Percentiles rank a stretch among this genome's conserved stretches.
Evolutionary conservation across 129 eudicot genomes (phyloP).

Genomic region (Pseudognaphalium luteoalbum): DNA sequence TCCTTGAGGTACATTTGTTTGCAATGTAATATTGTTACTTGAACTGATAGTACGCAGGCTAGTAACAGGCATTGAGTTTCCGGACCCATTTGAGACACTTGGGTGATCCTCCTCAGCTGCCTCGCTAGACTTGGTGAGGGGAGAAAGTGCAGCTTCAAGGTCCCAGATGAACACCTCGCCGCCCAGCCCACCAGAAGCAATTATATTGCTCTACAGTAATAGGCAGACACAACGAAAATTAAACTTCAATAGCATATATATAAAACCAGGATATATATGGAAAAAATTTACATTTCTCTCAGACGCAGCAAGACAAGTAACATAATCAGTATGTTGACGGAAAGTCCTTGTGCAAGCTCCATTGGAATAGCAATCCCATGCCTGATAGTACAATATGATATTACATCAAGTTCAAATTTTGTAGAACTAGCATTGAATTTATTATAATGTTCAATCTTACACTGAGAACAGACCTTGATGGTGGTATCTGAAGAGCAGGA

Average conservation of each 20-base stretch:
- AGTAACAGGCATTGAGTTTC: slow-evolving; percentile 48
- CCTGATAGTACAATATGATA: slow-evolving; percentile 37
- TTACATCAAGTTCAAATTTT: slow-evolving; percentile 17
- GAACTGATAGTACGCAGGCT: slow-evolving; percentile 77
- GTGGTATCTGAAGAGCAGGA: slow-evolving; percentile 98
- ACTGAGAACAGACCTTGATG: slow-evolving; percentile 64
- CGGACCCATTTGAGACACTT: slow-evolving; percentile 59
- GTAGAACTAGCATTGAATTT: background rate
- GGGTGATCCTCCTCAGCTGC: slow-evolving; percentile 69
- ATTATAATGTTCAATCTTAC: slow-evolving; percentile 25
- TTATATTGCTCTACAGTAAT: slow-evolving; percentile 59
- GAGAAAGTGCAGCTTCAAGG: slow-evolving; percentile 91
- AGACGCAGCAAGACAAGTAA: slow-evolving; percentile 90
- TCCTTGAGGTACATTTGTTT: slow-evolving; percentile 69
- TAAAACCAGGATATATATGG: slow-evolving; percentile 4
- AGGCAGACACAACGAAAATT: slow-evolving; percentile 9
- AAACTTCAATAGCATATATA: slow-evolving; percentile 1
- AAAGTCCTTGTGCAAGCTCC: slow-evolving; percentile 86
- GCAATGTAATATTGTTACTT: slow-evolving; percentile 74
- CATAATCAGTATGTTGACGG: slow-evolving; percentile 95
- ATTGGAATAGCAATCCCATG: slow-evolving; percentile 80
- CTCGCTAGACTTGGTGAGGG: slow-evolving; percentile 67
- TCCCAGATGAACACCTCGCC: slow-evolving; percentile 98
- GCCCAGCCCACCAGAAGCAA: slow-evolving; percentile 94
- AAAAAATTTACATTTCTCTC: slow-evolving; percentile 60